Conservation (phyloP, 768 basidiomycete species). For the Dioszegia crocea region DNA sequence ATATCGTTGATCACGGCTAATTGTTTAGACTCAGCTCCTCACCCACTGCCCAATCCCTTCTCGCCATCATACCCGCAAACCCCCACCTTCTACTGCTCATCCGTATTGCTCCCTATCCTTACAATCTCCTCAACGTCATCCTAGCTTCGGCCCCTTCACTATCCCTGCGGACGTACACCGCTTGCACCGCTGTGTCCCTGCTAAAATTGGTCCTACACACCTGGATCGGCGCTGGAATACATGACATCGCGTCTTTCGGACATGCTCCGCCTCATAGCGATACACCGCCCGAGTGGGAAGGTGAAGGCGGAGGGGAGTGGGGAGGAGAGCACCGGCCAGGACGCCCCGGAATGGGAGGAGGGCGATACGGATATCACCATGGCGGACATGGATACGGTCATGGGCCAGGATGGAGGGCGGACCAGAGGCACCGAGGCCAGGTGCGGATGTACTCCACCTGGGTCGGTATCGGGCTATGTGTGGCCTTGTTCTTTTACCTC, state of each 20-base stretch:
- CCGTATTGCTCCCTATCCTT: slow-evolving; percentile 59
- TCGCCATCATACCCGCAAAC: slow-evolving; percentile 79
- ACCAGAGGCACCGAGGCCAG: slow-evolving; percentile 9
- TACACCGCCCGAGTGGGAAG: neutral
- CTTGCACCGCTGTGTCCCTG: slow-evolving; percentile 79
- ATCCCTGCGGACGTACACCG: slow-evolving; percentile 56
- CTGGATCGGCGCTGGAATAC: slow-evolving; percentile 60
- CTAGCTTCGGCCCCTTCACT: slow-evolving; percentile 81
- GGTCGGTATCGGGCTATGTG: slow-evolving; percentile 32
- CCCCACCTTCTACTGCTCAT: slow-evolving; percentile 86
- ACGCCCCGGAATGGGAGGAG: neutral
- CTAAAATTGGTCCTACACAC: slow-evolving; percentile 91
- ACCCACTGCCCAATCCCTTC: slow-evolving; percentile 69
- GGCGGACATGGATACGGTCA: slow-evolving; percentile 2
- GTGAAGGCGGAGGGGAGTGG: neutral
- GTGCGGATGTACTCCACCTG: slow-evolving; percentile 30
- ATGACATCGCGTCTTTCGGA: slow-evolving; percentile 26
- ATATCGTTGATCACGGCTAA: neutral
- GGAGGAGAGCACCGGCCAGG: neutral
- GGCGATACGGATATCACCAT: slow-evolving; percentile 3
- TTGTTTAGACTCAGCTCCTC: slow-evolving; percentile 64
- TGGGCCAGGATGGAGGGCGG: slow-evolving; percentile 6
- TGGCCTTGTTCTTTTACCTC: slow-evolving; percentile 39
- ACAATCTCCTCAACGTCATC: slow-evolving; percentile 90
- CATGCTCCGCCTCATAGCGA: neutral